Percentiles rank a stretch among this genome's conserved stretches.
Conservation (phyloP, 2,329 filamentous ascomycete species). For the Salinomyces thailandicus region DNA sequence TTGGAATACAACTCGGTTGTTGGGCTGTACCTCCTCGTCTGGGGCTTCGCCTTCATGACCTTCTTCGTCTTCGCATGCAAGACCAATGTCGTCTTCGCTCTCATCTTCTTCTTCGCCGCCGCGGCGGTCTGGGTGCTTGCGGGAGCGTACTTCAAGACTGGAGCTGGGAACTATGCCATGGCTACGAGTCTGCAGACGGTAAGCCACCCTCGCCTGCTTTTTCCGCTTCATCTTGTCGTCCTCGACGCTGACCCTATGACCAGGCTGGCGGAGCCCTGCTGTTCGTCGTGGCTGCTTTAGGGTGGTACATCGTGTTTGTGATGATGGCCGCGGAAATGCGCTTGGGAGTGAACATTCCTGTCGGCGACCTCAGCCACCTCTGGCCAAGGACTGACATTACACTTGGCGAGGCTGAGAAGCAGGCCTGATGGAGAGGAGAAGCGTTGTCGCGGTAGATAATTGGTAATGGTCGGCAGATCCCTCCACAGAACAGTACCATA, state of each 20-base stretch:
- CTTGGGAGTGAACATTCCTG: conserved; percentile 38
- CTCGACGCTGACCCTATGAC: no score
- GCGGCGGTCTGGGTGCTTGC: conserved; percentile 37
- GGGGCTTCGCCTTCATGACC: conserved; percentile 44
- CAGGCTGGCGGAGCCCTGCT: conserved; percentile 29
- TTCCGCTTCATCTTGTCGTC: no score
- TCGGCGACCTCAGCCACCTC: conserved; percentile 42
- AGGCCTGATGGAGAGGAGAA: no score
- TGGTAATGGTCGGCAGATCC: no score
- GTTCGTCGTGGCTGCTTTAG: conserved; percentile 39
- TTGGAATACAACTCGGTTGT: conserved; percentile 41
- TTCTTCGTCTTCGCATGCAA: conserved; percentile 43
- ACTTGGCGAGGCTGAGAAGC: conserved; percentile 16
- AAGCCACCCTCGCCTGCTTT: conserved; percentile 7
- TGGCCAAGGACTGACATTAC: conserved; percentile 28
- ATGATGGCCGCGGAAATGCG: conserved; percentile 46
- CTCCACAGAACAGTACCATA: no score
- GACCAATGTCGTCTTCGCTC: conserved; percentile 41
- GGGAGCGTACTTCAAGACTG: conserved; percentile 41
- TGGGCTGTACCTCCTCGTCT: conserved; percentile 42
- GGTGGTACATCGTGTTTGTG: conserved; percentile 45
- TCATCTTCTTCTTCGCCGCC: conserved; percentile 41
- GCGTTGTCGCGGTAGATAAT: no score
- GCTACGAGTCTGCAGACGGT: conserved; percentile 39
- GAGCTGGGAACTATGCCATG: conserved; percentile 32